A percentile compares a stretch with the other conserved stretches of the same genome.
phyloP scores from a whole-genome alignment of 1,284 basidiomycete species.

The Ustilago bromivora region DNA sequence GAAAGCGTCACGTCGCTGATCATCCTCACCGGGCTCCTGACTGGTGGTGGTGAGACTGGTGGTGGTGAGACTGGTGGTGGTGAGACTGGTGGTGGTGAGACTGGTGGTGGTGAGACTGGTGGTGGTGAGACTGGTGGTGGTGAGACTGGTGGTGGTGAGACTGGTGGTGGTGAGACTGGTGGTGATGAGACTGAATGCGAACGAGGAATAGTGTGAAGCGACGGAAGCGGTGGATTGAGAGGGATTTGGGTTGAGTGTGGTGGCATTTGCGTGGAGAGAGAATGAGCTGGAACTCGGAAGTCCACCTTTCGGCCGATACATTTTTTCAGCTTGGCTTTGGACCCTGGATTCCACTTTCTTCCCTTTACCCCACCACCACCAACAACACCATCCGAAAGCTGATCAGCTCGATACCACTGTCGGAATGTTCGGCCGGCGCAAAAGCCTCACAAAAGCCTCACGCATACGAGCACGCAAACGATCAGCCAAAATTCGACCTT shows the following conservation, averaged over 20 bases:
- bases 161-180: background rate
- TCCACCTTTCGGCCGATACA: slow-evolving; percentile 29
- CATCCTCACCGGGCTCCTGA: slow-evolving; percentile 25
- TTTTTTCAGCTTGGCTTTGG: background rate
- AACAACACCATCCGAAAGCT: background rate
- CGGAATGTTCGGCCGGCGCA: no score
- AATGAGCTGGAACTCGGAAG: slow-evolving; percentile 12
- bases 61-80: background rate
- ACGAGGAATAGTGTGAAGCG: background rate
- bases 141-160: background rate
- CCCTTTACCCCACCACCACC: background rate
- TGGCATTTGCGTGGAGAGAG: background rate
- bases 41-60: background rate
- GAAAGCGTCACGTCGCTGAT: slow-evolving; percentile 64
- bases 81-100: background rate
- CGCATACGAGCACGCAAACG: slow-evolving; percentile 12
- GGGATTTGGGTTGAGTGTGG: slow-evolving; percentile 32
- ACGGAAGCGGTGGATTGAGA: background rate
- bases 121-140: background rate
- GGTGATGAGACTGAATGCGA: background rate
- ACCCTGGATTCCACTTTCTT: slow-evolving; percentile 23
- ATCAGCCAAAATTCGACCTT: slow-evolving; percentile 8
- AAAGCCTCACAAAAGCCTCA: no score
- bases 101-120: background rate
- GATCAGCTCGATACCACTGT: no score